A percentile compares a stretch with the other conserved stretches of the same genome.
Conservation (phyloP, 345 rosid genomes). For the Hirschfeldia incana region DNA sequence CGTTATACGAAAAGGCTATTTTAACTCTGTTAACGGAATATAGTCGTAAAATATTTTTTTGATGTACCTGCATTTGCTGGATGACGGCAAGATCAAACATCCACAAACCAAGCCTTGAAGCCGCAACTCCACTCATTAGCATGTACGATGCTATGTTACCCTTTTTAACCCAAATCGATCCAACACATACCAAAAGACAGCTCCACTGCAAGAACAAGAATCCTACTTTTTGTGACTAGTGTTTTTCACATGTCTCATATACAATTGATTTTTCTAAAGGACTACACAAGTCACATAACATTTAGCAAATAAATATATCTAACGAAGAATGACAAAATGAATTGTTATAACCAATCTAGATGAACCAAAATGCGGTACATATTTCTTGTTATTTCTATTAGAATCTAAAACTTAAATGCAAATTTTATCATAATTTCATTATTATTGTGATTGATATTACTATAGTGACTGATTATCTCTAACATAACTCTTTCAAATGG, state of each 20-base stretch:
- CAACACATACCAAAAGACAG: conserved; percentile 65
- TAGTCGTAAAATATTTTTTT: background rate
- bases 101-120: conserved; percentile 92
- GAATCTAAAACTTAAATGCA: background rate
- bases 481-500: background rate
- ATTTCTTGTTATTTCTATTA: background rate
- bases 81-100: conserved; percentile 84
- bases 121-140: conserved; percentile 83
- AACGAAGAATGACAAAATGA: background rate
- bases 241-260: background rate
- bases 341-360: background rate
- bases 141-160: conserved; percentile 57
- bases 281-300: background rate
- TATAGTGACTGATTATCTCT: background rate
- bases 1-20: background rate
- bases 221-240: background rate
- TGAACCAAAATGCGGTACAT: background rate
- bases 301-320: background rate
- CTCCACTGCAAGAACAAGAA: conserved; percentile 57
- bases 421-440: background rate
- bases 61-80: conserved; percentile 84
- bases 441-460: background rate
- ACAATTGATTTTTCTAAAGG: background rate
- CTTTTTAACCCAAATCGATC: conserved; percentile 61
- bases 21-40: no score